A percentile compares a stretch with the other conserved stretches of the same genome.
Evolutionary conservation across 2,329 filamentous ascomycete species (phyloP).

Genomic region (Pyricularia sp.): DNA sequence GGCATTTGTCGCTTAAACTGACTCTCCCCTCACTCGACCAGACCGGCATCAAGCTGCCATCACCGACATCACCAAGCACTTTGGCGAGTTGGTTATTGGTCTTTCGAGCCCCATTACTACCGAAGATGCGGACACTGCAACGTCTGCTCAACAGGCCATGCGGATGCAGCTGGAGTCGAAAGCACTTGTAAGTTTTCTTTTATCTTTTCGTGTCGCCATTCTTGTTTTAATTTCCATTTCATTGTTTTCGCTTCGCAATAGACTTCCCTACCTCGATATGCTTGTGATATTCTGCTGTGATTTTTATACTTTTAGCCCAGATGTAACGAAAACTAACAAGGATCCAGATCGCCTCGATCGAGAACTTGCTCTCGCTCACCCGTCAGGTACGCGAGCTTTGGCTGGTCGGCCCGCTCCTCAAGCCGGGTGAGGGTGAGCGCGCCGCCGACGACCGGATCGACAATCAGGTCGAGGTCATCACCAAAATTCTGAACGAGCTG

Average conservation of each 20-base stretch:
- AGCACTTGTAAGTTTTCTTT: constrained; percentile 18
- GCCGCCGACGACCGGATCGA: constrained; percentile 21
- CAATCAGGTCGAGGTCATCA: constrained; percentile 22
- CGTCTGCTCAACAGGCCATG: constrained; percentile 25
- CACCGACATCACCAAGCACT: constrained; percentile 30
- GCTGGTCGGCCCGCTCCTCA: constrained; percentile 32
- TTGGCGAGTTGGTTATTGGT: constrained; percentile 27
- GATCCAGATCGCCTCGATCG: constrained; percentile 23
- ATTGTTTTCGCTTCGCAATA: not conserved
- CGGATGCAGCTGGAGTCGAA: constrained; percentile 24
- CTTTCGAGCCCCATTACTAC: constrained; percentile 22
- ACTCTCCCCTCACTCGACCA: constrained; percentile 11
- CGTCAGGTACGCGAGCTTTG: constrained; percentile 36
- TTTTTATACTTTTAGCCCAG: not conserved
- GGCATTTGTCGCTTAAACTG: not conserved
- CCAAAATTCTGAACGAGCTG: constrained; percentile 18
- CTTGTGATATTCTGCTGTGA: not conserved
- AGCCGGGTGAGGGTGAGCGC: constrained; percentile 27
- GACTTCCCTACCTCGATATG: not conserved
- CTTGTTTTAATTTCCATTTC: not conserved
- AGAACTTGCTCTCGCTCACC: constrained; percentile 32
- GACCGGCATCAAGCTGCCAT: constrained; percentile 32
- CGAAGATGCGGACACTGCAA: constrained; percentile 20
- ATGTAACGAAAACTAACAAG: not conserved
- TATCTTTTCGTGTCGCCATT: not conserved